Conservation (phyloP, 208 protist genomes). For the Acanthamoeba triangularis region DNA sequence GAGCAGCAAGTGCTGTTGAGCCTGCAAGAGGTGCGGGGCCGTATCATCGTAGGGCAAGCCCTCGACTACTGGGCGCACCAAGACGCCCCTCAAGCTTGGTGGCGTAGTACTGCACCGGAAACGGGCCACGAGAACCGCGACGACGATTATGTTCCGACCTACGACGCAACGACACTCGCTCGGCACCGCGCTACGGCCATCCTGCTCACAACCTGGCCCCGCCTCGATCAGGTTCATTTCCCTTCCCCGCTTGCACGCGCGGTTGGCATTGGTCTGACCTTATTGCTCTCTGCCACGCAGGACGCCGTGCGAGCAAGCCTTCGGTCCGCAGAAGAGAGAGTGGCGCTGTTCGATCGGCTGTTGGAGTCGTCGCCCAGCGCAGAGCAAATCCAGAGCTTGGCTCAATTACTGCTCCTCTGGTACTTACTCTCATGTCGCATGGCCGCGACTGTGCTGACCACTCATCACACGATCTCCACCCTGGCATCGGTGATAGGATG, state of each 20-base stretch:
- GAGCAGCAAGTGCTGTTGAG: neutral
- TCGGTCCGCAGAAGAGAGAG: neutral
- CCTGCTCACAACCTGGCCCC: constrained; percentile 9
- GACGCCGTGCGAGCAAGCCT: neutral
- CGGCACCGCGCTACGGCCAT: neutral
- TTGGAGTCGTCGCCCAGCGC: neutral
- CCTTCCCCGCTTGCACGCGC: neutral
- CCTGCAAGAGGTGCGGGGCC: neutral
- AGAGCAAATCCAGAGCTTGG: neutral
- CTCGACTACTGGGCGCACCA: neutral
- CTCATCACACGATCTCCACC: neutral
- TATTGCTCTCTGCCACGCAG: neutral
- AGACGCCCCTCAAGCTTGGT: neutral
- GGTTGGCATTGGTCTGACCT: too few relatives aligned
- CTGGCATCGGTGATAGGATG: neutral
- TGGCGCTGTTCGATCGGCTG: neutral
- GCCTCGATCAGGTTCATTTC: neutral
- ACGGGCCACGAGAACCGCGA: neutral
- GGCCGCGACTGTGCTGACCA: neutral
- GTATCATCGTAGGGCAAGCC: neutral
- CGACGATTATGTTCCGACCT: neutral
- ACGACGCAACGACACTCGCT: neutral
- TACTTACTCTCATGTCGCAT: neutral
- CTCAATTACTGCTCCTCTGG: neutral
- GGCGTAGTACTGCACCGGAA: neutral